phyloP scores from a whole-genome alignment of 345 rosid species.

The Syzygium oleosum region DNA sequence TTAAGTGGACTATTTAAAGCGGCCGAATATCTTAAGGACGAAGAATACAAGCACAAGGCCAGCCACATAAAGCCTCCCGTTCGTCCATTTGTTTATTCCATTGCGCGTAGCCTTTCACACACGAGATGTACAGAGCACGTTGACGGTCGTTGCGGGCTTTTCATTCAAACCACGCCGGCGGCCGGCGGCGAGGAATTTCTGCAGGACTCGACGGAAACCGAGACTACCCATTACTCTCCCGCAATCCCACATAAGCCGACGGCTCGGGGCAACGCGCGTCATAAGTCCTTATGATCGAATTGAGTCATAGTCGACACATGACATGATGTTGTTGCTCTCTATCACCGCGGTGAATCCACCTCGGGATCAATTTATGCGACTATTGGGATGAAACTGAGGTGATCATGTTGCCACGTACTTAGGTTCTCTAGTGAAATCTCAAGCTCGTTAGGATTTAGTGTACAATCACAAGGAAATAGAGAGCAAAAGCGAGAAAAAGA shows the following conservation, averaged over 20 bases:
- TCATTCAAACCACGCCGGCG: background rate
- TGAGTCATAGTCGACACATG: background rate
- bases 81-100: background rate
- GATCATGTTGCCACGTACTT: background rate
- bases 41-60: background rate
- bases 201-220: background rate
- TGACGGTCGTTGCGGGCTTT: background rate
- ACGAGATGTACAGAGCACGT: background rate
- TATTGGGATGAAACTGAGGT: background rate
- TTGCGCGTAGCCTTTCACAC: background rate
- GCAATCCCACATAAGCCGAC: background rate
- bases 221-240: background rate
- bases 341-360: background rate
- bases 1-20: background rate
- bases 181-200: background rate
- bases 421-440: background rate
- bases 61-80: background rate
- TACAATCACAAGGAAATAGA: no score
- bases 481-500: no score
- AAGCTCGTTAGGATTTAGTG: background rate
- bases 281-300: no score
- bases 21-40: background rate
- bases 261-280: accelerated
- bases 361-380: background rate
- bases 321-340: background rate